Conservation (phyloP, 1,139 yeast species). For the Saccharomycopsis hybrid region DNA sequence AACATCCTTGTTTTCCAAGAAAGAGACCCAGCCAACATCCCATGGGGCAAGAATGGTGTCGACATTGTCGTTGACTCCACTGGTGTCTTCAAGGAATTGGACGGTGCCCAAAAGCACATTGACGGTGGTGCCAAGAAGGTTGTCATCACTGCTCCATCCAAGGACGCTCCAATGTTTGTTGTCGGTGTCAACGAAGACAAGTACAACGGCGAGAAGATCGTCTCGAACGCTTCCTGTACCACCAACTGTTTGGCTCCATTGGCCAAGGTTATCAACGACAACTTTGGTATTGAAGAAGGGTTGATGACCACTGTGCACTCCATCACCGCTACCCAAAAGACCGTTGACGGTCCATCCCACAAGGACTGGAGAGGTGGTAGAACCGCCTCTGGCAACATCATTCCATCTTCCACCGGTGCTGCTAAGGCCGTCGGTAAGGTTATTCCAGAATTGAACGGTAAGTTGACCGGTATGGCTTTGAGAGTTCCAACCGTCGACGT, state of each 20-base stretch:
- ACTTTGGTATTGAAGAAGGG: constrained; percentile 78
- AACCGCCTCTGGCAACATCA: constrained; percentile 87
- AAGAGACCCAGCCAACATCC: constrained; percentile 74
- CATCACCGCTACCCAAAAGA: constrained; percentile 84
- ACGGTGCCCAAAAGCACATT: constrained; percentile 76
- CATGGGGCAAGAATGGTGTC: constrained; percentile 76
- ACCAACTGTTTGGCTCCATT: constrained; percentile 88
- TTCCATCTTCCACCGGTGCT: constrained; percentile 89
- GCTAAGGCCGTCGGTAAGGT: constrained; percentile 92
- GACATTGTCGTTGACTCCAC: constrained; percentile 82
- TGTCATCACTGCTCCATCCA: constrained; percentile 79
- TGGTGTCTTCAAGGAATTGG: constrained; percentile 77
- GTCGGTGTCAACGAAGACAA: constrained; percentile 77
- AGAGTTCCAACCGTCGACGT: constrained; percentile 89
- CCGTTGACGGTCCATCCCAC: constrained; percentile 91
- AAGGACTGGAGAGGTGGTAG: constrained; percentile 96
- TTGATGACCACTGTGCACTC: constrained; percentile 89
- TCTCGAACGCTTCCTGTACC: constrained; percentile 86
- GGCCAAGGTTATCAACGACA: constrained; percentile 76
- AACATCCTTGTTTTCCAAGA: constrained; percentile 66
- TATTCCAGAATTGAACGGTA: constrained; percentile 79
- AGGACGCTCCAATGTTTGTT: constrained; percentile 87
- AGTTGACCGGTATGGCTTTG: constrained; percentile 83
- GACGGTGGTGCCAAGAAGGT: constrained; percentile 89
- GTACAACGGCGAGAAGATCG: constrained; percentile 64